Evolutionary conservation across 306 rosid species (phyloP).

Genomic region (Trifolium repens): DNA sequence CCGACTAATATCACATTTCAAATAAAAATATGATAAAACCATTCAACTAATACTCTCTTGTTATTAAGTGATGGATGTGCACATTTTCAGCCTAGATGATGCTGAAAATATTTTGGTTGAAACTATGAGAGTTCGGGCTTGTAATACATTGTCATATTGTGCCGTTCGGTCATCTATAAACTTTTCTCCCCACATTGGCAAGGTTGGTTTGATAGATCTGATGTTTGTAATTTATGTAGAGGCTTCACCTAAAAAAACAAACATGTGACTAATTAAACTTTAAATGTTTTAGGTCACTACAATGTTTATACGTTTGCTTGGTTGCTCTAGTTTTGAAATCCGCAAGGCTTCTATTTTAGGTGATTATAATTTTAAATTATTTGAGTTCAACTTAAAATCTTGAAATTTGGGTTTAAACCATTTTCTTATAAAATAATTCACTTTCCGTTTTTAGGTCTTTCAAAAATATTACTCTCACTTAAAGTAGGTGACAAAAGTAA

Average conservation of each 20-base stretch:
- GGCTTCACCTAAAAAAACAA: not conserved
- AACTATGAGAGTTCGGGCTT: slow-evolving; percentile 17
- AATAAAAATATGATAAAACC: not conserved
- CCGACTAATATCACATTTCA: not conserved
- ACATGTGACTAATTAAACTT: slow-evolving; percentile 11
- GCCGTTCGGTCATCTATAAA: slow-evolving; percentile 10
- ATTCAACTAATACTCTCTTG: not conserved
- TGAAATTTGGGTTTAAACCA: not conserved
- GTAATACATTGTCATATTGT: slow-evolving; percentile 27
- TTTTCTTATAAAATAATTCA: slow-evolving; percentile 22
- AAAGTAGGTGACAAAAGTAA: not conserved
- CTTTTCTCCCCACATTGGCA: slow-evolving; percentile 7
- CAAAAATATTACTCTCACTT: slow-evolving; percentile 15
- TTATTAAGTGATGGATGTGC: not conserved
- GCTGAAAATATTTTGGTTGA: not conserved
- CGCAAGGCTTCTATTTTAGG: slow-evolving; percentile 35
- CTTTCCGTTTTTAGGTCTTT: slow-evolving; percentile 39
- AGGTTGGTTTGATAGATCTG: slow-evolving; percentile 32
- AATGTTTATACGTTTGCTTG: slow-evolving; percentile 9
- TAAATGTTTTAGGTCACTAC: slow-evolving; percentile 32
- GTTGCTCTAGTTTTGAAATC: not conserved
- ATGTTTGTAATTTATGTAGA: not conserved
- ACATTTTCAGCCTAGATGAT: not conserved
- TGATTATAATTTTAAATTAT: slow-evolving; percentile 9
- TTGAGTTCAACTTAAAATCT: slow-evolving; percentile 13